Evolutionary conservation across 345 rosid genomes (phyloP), one percentile per base, ranked within the genome.

Genomic region (Citrus cavaleriei): DNA sequence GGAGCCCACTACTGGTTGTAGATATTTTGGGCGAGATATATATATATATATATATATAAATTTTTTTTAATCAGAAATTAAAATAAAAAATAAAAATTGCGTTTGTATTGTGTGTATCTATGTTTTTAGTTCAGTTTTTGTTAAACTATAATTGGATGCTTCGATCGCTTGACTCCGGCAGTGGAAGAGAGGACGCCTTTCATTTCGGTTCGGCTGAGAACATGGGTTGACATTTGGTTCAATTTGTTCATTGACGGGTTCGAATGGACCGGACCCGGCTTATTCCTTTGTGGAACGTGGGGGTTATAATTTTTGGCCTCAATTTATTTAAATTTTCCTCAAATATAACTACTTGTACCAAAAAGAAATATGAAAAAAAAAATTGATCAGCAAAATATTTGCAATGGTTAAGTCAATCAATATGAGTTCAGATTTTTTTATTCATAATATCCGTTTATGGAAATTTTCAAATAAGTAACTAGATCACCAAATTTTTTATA

Each of bases 1-100:
- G 80, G 83, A 84, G 38, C 62, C 83, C 75, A 57, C 80, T 30
- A 46, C 51, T 3, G 7, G 10, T 1, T 18, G 63, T 42, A 35
- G n/a, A 61, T 5, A 16, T 10, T 54, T 65, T 66, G 38, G 16
- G 16, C 37, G 59, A 25, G 4, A 46, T 5, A 19, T 28, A 42
- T 42, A 42, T 22, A 63, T 30, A 30, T 30, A 30, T 30, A 30
- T 30, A 28, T 28, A 28, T 28, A 28, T 28, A 28, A 28, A 0
- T 2, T 28, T 28, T 28, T 32, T 64, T 42, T 7, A 19, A 1
- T 22, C 24, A 9, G 9, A 3, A 22, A 46, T 46, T 13, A 35
- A 35, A 35, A 35, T 35, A 12, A 42, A 42, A 46, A 46, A 46
- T 46, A n/a, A 38, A 37, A 37, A 10, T 19, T 67, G 25, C n/a